Evolutionary conservation across 2,329 filamentous ascomycete species (phyloP), one percentile per base, ranked within the genome.

Genomic region (Colletotrichum euphorbiae): DNA sequence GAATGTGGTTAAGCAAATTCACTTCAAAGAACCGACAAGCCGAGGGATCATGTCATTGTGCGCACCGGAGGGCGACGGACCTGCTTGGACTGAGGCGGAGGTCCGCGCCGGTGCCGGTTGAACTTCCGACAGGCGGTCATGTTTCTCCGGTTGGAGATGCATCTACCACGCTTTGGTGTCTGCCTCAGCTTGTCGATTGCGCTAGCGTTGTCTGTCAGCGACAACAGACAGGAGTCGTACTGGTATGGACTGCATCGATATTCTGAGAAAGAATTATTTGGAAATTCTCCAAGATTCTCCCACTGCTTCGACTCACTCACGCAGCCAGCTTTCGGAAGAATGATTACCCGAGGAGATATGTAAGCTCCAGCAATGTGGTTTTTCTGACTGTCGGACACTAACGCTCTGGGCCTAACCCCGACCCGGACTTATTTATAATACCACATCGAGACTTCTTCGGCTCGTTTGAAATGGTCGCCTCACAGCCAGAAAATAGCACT

Each of bases 1-100:
- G 56, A 33, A 9, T 6, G 28, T 33, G 24, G 45, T 63, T 57
- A 28, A 51, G 64, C 43, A 63, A 6, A 17, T 36, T 19, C 36
- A n/a, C 13, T 28, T 11, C 8, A 38, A 36, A 50, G 13, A 8
- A 31, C 52, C 54, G 21, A 21, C 63, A 31, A 17, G n/a, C 21
- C 31, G 28, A 3, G 31, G 31, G 6, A 38, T 40, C 42, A 21
- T 13, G 31, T 42, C 31, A 28, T 45, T 46, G 8, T 9, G 17
- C 21, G 17, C 12, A 36, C 11, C 12, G 36, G 12, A 28, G 11
- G 21, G 36, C 7, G 36, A 15, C 33, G 50, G 51, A 19, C 42
- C 17, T 46, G 31, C 24, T 54, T 48, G 24, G 36, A n/a, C 21
- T 38, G 15, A 19, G 42, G 38, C 59, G 63, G 36, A 56, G n/a